Evolutionary conservation across 1,139 yeast genomes (phyloP), one percentile per base, ranked within the genome.

Genomic region (Yamadazyma sp.): DNA sequence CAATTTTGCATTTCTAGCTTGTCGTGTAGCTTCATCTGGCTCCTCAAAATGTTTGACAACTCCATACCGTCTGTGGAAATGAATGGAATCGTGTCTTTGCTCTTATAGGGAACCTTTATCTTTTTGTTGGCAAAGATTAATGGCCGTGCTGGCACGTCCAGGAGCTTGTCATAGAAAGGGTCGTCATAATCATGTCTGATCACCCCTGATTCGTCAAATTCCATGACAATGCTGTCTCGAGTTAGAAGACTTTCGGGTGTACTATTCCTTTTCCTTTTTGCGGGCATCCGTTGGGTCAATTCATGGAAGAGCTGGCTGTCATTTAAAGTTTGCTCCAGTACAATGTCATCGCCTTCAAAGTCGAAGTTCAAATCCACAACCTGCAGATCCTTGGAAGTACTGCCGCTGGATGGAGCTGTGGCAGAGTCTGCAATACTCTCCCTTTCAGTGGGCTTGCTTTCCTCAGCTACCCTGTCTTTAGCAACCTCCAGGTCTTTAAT

Each of bases 121-220:
- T 75, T 78, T 43, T 73, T 78, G 16, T 89, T 89, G 0, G 91
- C 89, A 60, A 80, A 82, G 2, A 77, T 59, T 43, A 82, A 71
- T 0, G 94, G 82, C 20, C 64, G 66, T 1, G 60, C 39, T 1
- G 83, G 82, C 4, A 77, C 64, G 47, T 85, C 87, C 1, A 56
- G 54, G 0, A 65, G 58, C 24, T 71, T 65, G 17, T 81, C 74
- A 51, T 78, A 89, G 48, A 63, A 79, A 0, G 96, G 96, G 44
- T 78, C 85, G 2, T 51, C 45, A 53, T 84, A 83, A 16, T 79
- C 72, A 9, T 78, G 62, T 45, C 74, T 68, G 1, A 84, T 72
- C 5, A 75, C 50, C 0, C 81, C 82, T 25, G 58, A 51, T 0
- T 58, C 52, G 22, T 73, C 76, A 30, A 83, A 64, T 1, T 67